Evolutionary conservation across 768 basidiomycete genomes (phyloP), one percentile per base, ranked within the genome.

Genomic region (Mycena epipterygia): DNA sequence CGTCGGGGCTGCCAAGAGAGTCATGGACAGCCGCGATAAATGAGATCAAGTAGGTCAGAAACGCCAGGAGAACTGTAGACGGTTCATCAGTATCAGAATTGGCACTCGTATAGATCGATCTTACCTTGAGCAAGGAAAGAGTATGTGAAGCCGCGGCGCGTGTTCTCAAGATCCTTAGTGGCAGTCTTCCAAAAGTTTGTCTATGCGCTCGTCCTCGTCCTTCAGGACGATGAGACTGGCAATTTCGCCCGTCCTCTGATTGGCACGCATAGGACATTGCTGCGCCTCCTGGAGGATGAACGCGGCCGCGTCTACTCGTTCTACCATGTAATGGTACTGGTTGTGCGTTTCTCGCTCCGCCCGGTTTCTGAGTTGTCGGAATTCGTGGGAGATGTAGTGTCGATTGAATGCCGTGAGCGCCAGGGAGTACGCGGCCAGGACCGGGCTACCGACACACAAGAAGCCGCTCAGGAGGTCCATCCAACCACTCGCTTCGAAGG

Each of bases 351-450:
- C 52, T 32, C 32, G 53, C 59, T 66, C 62, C n/a, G n/a, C n/a
- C n/a, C n/a, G n/a, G n/a, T n/a, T n/a, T n/a, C n/a, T n/a, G n/a
- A n/a, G n/a, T n/a, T 23, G n/a, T 29, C 44, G 44, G 51, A 71
- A 68, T 46, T 29, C 37, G 21, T 25, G 33, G 32, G 35, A 41
- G 53, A 68, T 63, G 61, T 60, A 66, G 49, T 51, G 4, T 27
- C 69, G 73, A 35, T 71, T 70, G 58, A 71, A 56, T 33, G 39
- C 46, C 16, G 72, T 71, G 8, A 74, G 70, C 13, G 65, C 48
- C 21, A 74, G 73, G 19, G 73, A 74, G 53, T 74, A 74, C 2
- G 65, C 42, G 8, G 65, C 69, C 42, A 74, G 58, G 25, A 62
- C 73, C 0, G 73, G 73, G 35, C 69, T 71, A 11, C 73, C 73